phyloP scores from a whole-genome alignment of 495 filamentous ascomycete species.

The Schizothecium vesticola region DNA sequence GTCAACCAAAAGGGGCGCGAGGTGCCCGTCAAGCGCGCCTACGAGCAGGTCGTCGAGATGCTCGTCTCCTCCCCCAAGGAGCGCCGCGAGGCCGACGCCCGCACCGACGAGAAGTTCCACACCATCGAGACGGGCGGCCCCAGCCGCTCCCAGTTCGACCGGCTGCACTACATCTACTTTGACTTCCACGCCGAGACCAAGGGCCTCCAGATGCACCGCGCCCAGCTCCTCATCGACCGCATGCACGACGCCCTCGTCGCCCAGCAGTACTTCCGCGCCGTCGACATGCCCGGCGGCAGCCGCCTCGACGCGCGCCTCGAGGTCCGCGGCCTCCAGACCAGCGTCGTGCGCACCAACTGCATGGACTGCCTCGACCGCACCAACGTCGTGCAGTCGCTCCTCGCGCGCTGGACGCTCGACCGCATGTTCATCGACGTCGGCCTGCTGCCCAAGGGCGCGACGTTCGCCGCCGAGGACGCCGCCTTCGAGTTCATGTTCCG shows the following conservation, averaged over 20 bases:
- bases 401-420: conserved; percentile 81
- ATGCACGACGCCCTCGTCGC: conserved; percentile 63
- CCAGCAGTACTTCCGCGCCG: conserved; percentile 88
- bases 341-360: conserved; percentile 92
- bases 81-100: conserved; percentile 47
- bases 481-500: conserved; percentile 85
- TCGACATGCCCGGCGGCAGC: conserved; percentile 67
- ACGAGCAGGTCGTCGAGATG: conserved; percentile 76
- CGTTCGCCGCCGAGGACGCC: conserved; percentile 60
- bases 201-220: conserved; percentile 86
- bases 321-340: conserved; percentile 69
- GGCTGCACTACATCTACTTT: conserved; percentile 92
- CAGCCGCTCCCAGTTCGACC: conserved; percentile 61
- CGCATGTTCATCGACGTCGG: conserved; percentile 80
- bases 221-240: conserved; percentile 76
- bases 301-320: conserved; percentile 61
- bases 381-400: conserved; percentile 94
- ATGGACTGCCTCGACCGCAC: conserved; percentile 99
- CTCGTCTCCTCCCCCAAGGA: conserved; percentile 67
- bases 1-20: conserved; percentile 94
- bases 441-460: conserved; percentile 63
- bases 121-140: conserved; percentile 57
- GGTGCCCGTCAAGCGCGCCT: conserved; percentile 78
- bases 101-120: conserved; percentile 74
- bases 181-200: conserved; percentile 98